Conservation (phyloP, 805 yeast genomes). For the Candida pseudofarinosa region DNA sequence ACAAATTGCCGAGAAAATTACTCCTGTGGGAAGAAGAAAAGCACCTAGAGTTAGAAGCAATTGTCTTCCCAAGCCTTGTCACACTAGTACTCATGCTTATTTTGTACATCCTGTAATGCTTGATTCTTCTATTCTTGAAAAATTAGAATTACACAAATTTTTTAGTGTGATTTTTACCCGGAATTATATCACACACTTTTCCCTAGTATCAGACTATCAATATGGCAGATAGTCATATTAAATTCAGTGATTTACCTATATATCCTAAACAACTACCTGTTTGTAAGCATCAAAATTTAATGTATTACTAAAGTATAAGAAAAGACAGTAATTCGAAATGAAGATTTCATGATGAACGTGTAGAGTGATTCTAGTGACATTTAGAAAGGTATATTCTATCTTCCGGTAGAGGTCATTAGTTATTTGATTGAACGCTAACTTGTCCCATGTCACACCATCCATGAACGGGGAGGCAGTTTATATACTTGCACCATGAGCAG, state of each 20-base stretch:
- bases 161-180: background rate
- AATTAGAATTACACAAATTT: background rate
- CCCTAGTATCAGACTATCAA: no score
- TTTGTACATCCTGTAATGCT: background rate
- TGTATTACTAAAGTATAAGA: no score
- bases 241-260: no score
- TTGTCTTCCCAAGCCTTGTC: background rate
- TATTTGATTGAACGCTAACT: slow-evolving; percentile 19
- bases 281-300: no score
- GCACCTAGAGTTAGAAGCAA: background rate
- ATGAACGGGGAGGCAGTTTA: slow-evolving; percentile 65
- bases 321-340: no score
- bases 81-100: background rate
- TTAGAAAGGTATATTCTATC: no score
- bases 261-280: no score
- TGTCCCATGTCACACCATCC: slow-evolving; percentile 63
- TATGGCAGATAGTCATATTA: no score
- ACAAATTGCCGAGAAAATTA: slow-evolving; percentile 28
- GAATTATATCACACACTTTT: no score
- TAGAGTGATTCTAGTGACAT: no score
- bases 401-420: no score
- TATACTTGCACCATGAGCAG: slow-evolving; percentile 72
- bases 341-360: no score
- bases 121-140: background rate
- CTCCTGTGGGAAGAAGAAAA: slow-evolving; percentile 10